These are phyloP conservation scores for Phytophthora tubulina DNA, from an alignment of 352 stramenopile species.

Conservation along the genomic window DNA sequence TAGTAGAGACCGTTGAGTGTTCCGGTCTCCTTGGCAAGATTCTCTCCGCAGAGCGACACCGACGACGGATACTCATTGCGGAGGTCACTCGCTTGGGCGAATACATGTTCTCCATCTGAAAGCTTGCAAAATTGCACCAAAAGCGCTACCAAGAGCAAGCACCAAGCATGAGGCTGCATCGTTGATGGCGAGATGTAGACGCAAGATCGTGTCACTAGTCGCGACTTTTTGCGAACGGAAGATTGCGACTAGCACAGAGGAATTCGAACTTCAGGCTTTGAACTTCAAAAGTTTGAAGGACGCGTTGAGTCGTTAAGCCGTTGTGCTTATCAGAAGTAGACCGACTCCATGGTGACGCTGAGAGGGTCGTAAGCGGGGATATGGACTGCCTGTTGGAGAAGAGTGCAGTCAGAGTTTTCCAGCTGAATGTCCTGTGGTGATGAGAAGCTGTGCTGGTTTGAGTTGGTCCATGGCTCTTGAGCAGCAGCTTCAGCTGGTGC, in stretches of 20 bases:
- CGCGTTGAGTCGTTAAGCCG: no score
- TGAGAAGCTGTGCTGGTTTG: neutral
- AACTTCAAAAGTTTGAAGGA: no score
- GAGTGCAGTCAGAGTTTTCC: neutral
- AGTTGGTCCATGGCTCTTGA: slow-evolving; percentile 11
- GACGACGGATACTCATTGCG: slow-evolving; percentile 23
- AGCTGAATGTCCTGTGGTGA: neutral
- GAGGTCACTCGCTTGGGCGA: slow-evolving; percentile 47
- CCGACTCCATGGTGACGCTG: slow-evolving; percentile 38
- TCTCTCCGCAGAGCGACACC: slow-evolving; percentile 71
- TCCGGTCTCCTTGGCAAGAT: slow-evolving; percentile 62
- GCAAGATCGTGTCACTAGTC: slow-evolving; percentile 22
- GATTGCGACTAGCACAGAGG: no score
- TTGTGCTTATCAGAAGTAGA: slow-evolving; percentile 51
- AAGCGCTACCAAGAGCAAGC: slow-evolving; percentile 16
- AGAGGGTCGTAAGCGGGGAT: slow-evolving; percentile 24
- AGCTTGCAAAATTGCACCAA: slow-evolving; percentile 14
- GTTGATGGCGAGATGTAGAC: slow-evolving; percentile 6
- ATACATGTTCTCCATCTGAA: slow-evolving; percentile 12
- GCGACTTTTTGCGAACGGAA: slow-evolving; percentile 18
- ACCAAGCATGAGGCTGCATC: slow-evolving; percentile 29
- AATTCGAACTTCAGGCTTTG: no score
- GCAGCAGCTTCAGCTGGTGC: neutral
- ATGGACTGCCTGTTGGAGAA: slow-evolving; percentile 12
- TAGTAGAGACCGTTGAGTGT: slow-evolving; percentile 79